Percentiles rank a stretch among this genome's conserved stretches.
phyloP scores from a whole-genome alignment of 768 basidiomycete species.

The Termitomyces sp. region DNA sequence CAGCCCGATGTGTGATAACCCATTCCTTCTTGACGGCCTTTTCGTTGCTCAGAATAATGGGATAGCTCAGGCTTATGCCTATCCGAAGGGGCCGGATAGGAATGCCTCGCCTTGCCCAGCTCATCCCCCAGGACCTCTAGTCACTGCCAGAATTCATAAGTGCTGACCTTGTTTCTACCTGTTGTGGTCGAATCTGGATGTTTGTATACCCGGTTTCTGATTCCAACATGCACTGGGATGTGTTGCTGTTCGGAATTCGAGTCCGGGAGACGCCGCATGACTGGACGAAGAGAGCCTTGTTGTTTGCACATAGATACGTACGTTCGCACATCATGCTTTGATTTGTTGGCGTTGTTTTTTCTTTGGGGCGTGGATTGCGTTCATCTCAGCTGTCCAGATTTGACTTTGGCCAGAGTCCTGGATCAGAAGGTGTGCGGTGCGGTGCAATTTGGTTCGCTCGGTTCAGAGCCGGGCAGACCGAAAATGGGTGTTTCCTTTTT shows the following conservation, averaged over 20 bases:
- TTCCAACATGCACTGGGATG: not conserved
- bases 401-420: conserved; percentile 23
- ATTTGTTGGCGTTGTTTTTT: not conserved
- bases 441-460: conserved; percentile 4
- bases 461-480: too few relatives aligned
- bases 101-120: not conserved
- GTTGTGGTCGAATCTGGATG: not conserved
- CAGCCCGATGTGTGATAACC: conserved; percentile 6
- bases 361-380: not conserved
- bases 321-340: conserved; percentile 2
- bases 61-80: not conserved
- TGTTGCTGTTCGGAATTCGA: not conserved
- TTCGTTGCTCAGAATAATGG: not conserved
- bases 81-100: conserved; percentile 10
- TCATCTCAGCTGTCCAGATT: conserved; percentile 7
- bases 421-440: conserved; percentile 16
- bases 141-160: too few relatives aligned
- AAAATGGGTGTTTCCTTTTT: conserved; percentile 16
- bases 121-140: not conserved
- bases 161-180: too few relatives aligned
- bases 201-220: not conserved
- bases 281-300: not conserved
- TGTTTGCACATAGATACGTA: not conserved
- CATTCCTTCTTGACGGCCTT: not conserved
- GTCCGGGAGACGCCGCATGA: not conserved